A percentile compares a stretch with the other conserved stretches of the same genome.
Conservation (phyloP, 768 basidiomycete species). For the Lactifluus pinguis region DNA sequence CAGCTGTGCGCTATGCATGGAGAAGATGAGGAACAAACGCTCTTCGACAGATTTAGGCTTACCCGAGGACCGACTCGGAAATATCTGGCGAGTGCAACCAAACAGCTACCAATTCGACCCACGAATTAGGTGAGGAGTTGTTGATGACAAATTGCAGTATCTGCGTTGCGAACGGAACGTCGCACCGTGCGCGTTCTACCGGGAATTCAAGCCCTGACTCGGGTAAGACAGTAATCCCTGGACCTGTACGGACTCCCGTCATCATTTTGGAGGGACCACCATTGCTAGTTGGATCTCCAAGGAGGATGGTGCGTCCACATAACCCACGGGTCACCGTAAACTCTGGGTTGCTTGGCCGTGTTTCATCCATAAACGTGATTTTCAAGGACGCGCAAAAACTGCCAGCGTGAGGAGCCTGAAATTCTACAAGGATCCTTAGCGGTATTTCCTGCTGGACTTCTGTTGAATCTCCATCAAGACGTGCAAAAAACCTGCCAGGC, state of each 20-base stretch:
- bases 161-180: neutral
- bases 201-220: conserved; percentile 13
- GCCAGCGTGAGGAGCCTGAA: neutral
- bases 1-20: neutral
- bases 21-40: neutral
- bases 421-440: neutral
- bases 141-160: neutral
- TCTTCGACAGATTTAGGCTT: neutral
- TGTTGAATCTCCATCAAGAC: neutral
- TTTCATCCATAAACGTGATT: conserved; percentile 1
- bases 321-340: conserved; percentile 5
- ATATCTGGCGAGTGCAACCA: neutral
- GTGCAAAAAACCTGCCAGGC: neutral
- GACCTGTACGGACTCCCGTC: neutral
- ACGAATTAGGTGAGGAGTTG: neutral
- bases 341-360: neutral
- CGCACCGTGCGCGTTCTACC: neutral
- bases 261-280: neutral
- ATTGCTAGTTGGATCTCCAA: neutral
- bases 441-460: neutral
- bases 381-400: neutral
- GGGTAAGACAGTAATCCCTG: conserved; percentile 8
- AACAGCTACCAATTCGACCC: neutral
- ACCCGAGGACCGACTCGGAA: neutral
- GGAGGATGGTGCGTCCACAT: neutral